Base-by-base conservation (phyloP, 2,329 filamentous ascomycete genomes). In the Karstenula rhodostoma region DNA sequence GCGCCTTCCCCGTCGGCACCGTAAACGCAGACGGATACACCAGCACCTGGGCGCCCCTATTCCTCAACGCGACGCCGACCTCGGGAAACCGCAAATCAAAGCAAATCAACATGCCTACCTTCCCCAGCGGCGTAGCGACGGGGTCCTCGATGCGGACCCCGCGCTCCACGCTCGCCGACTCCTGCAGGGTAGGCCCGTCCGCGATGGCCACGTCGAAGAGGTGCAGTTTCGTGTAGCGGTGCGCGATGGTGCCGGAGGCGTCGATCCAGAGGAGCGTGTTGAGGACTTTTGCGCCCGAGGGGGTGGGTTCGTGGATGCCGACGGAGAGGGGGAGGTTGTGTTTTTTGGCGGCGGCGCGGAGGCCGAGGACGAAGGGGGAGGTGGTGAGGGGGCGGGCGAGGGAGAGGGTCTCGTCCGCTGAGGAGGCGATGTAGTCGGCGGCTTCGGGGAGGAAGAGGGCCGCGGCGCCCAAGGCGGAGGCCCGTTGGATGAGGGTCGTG, bases 11-110 rank as follows among this genome's bases (percentile, higher is more conserved):
- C 0, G 94, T 97, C 0, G 90, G 88, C 0, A 96, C 85, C 0
- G 94, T 97, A 73, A 97, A 98, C 4, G 94, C 94, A 6, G 91
- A 94, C 0, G 94, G 94, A 73, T 94, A 97, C 0, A 92, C 88
- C 52, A 97, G 81, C 56, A 97, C 81, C 63, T 97, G 88, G 1
- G 93, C 92, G 23, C 85, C 82, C 57, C 87, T 85, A 7, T 86
- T 80, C 29, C 87, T 86, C 19, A 96, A 83, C 1, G 87, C 84
- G 10, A 95, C 77, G 0, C 87, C 86, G 9, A 90, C 86, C 73
- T 96, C 92, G 0, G 93, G 87, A 73, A 95, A 96, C 1, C 93
- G 87, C 63, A 97, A 80, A 79, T 97, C 94, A 77, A 97, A 97
- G 80, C 94, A 97, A 63, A 97, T 96, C 56, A 90, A 84, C 62